A percentile compares a stretch with the other conserved stretches of the same genome.
Conservation (phyloP, 345 rosid genomes). For the Clarkia xantiana region DNA sequence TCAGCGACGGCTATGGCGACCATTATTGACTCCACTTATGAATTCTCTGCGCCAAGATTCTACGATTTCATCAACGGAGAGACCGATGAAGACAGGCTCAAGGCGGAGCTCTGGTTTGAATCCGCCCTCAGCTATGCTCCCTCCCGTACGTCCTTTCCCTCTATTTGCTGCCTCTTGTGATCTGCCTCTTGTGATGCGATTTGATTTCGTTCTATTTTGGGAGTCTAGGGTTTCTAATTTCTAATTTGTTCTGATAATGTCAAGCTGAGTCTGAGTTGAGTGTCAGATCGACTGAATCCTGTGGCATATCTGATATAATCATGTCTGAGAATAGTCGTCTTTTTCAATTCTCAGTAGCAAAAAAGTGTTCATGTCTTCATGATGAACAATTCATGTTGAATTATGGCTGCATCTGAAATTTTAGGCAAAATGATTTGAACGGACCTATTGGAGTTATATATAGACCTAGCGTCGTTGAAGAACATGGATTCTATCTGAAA, state of each 20-base stretch:
- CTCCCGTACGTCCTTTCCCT: slow-evolving; percentile 51
- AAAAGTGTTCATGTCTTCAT: too few species aligned
- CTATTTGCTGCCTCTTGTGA: background rate
- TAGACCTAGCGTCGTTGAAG: too few species aligned
- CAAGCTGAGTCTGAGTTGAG: background rate
- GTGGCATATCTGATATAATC: background rate
- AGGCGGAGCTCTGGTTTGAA: slow-evolving; percentile 87
- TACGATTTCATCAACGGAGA: slow-evolving; percentile 69
- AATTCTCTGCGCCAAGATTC: slow-evolving; percentile 82
- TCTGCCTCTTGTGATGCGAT: background rate
- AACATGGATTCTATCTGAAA: too few species aligned
- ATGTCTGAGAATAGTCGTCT: background rate
- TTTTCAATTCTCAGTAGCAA: background rate
- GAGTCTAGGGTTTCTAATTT: background rate
- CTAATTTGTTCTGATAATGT: too few species aligned
- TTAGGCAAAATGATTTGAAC: too few species aligned
- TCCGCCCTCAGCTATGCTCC: slow-evolving; percentile 63
- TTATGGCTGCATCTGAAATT: too few species aligned
- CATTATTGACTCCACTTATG: slow-evolving; percentile 53
- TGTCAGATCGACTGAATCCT: background rate
- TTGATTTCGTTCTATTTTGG: background rate
- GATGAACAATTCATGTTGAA: too few species aligned
- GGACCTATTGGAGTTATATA: too few species aligned
- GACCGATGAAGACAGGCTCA: slow-evolving; percentile 42
- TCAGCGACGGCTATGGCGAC: slow-evolving; percentile 12